Conservation (phyloP, 2,329 filamentous ascomycete species). For the Fusarium anthophilum region DNA sequence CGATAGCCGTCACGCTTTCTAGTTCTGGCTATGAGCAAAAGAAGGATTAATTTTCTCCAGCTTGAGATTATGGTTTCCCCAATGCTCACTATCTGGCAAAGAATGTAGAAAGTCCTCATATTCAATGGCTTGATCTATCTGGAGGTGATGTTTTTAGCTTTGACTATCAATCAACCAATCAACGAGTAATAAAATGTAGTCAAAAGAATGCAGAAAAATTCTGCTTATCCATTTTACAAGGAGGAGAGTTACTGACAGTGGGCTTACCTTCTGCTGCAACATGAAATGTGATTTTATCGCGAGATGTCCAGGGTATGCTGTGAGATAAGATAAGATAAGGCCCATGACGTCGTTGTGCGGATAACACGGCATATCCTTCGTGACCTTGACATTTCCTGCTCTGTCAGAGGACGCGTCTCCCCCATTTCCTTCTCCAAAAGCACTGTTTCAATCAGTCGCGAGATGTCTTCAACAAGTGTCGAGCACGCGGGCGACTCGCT, state of each 20-base stretch:
- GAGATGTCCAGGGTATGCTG: neutral
- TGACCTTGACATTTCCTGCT: neutral
- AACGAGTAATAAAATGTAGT: neutral
- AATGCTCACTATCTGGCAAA: no score
- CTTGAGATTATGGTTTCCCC: accelerated
- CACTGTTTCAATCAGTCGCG: accelerated
- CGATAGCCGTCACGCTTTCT: accelerated
- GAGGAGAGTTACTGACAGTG: no score
- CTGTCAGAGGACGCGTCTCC: accelerated
- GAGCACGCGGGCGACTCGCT: neutral
- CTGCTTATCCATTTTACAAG: accelerated
- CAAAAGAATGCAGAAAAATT: neutral
- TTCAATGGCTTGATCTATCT: no score
- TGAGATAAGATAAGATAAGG: neutral
- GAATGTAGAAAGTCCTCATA: no score
- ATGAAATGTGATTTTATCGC: neutral
- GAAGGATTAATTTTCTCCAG: accelerated
- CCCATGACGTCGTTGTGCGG: neutral
- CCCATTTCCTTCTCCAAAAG: accelerated
- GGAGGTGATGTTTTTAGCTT: neutral
- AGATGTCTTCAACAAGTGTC: neutral
- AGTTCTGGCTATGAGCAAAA: accelerated
- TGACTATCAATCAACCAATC: neutral
- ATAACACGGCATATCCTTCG: neutral
- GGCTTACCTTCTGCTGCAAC: accelerated